Conservation (phyloP, 2,329 filamentous ascomycete genomes). For the Elsinoe australis region DNA sequence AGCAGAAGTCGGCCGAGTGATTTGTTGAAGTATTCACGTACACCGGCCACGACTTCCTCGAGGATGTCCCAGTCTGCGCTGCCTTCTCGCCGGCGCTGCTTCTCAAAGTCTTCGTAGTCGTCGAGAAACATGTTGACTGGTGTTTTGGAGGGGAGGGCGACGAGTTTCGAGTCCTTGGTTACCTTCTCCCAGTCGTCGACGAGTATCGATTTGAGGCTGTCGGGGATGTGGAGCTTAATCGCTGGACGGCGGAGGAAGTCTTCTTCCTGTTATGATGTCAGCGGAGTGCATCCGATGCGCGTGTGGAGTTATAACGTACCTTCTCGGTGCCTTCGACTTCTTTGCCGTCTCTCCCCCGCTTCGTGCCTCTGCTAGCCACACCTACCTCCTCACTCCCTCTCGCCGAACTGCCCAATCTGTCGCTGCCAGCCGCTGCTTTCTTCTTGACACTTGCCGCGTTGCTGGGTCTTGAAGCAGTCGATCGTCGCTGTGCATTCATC, state of each 20-base stretch:
- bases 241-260: slow-evolving; percentile 74
- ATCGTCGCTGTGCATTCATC: slow-evolving; percentile 52
- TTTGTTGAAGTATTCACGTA: slow-evolving; percentile 92
- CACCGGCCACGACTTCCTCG: slow-evolving; percentile 76
- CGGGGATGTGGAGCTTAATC: slow-evolving; percentile 77
- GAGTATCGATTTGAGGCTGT: slow-evolving; percentile 81
- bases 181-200: slow-evolving; percentile 99
- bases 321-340: slow-evolving; percentile 72
- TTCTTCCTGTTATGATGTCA: slow-evolving; percentile 61
- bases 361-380: slow-evolving; percentile 59
- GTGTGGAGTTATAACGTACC: slow-evolving; percentile 42
- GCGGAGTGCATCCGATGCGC: not conserved
- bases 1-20: slow-evolving; percentile 79
- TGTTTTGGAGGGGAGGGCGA: slow-evolving; percentile 69
- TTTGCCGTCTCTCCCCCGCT: slow-evolving; percentile 51
- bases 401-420: slow-evolving; percentile 49
- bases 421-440: slow-evolving; percentile 49
- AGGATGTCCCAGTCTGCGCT: slow-evolving; percentile 75
- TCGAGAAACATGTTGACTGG: slow-evolving; percentile 71
- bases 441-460: slow-evolving; percentile 44
- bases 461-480: slow-evolving; percentile 35
- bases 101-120: slow-evolving; percentile 71
- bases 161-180: slow-evolving; percentile 87
- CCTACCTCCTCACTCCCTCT: slow-evolving; percentile 69
- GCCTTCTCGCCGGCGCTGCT: slow-evolving; percentile 55